Conservation (phyloP, 177 flowering plant genomes). For the Vitis hybrid region DNA sequence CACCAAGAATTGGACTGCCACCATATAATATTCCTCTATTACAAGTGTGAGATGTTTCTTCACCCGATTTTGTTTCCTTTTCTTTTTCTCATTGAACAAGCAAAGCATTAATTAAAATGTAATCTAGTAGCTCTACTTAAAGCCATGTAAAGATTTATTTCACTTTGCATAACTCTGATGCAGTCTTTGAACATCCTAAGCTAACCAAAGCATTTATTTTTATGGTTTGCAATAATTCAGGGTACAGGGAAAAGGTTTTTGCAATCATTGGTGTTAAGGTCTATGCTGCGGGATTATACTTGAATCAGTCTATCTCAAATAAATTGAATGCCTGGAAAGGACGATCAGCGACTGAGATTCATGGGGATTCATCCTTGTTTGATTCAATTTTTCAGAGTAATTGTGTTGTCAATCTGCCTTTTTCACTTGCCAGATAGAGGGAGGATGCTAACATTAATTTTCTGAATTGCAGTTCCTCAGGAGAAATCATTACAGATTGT, state of each 20-base stretch:
- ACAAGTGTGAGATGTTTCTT: too few species aligned
- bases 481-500: conserved; percentile 85
- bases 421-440: background rate
- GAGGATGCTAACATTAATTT: conserved; percentile 9
- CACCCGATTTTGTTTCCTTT: too few species aligned
- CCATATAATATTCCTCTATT: too few species aligned
- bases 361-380: conserved; percentile 49
- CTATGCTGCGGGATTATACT: conserved; percentile 81
- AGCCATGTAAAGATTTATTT: too few species aligned
- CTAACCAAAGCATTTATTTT: background rate
- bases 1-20: too few species aligned
- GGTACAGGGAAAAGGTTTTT: conserved; percentile 86
- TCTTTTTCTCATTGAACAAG: too few species aligned
- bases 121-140: too few species aligned
- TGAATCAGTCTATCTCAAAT: conserved; percentile 36
- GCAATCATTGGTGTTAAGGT: conserved; percentile 91
- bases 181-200: too few species aligned
- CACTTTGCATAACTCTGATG: too few species aligned
- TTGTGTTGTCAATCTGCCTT: background rate
- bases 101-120: too few species aligned
- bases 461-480: conserved; percentile 50
- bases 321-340: conserved; percentile 58
- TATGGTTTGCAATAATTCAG: conserved; percentile 31
- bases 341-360: conserved; percentile 42
- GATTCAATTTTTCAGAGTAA: conserved; percentile 63